Conservation (phyloP, 1,139 yeast species). For the Nematodospora anomalae region DNA sequence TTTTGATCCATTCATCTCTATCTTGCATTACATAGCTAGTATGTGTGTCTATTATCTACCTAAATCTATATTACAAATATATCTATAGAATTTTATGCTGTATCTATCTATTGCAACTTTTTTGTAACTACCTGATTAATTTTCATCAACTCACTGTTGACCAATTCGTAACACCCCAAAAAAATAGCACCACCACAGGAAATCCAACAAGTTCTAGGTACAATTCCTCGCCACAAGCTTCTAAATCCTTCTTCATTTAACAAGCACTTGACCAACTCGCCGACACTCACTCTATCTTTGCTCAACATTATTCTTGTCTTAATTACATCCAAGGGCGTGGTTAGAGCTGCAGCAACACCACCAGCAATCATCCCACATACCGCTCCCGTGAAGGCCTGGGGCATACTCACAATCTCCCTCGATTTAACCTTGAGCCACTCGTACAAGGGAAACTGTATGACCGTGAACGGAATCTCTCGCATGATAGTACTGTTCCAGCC, state of each 20-base stretch:
- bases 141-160: conserved; percentile 27
- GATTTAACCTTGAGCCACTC: conserved; percentile 71
- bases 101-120: conserved; percentile 3
- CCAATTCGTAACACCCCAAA: conserved; percentile 88
- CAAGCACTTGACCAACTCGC: conserved; percentile 46
- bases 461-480: conserved; percentile 94
- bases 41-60: too few species aligned
- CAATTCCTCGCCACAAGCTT: conserved; percentile 80
- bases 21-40: too few species aligned
- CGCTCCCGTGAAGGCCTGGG: conserved; percentile 66
- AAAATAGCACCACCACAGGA: conserved; percentile 98
- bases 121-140: neutral
- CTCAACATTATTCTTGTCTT: conserved; percentile 89
- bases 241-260: conserved; percentile 62
- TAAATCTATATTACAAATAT: too few species aligned
- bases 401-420: conserved; percentile 33
- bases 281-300: conserved; percentile 48
- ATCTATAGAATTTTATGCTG: too few species aligned
- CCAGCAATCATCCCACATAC: conserved; percentile 94
- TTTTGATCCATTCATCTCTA: too few species aligned
- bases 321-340: conserved; percentile 91
- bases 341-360: conserved; percentile 88
- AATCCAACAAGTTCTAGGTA: conserved; percentile 96
- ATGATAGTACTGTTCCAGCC: conserved; percentile 92
- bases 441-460: conserved; percentile 91